A percentile compares a stretch with the other conserved stretches of the same genome.
Evolutionary conservation across 106 monocot genomes (phyloP).

Genomic region (Gastrodia elata): DNA sequence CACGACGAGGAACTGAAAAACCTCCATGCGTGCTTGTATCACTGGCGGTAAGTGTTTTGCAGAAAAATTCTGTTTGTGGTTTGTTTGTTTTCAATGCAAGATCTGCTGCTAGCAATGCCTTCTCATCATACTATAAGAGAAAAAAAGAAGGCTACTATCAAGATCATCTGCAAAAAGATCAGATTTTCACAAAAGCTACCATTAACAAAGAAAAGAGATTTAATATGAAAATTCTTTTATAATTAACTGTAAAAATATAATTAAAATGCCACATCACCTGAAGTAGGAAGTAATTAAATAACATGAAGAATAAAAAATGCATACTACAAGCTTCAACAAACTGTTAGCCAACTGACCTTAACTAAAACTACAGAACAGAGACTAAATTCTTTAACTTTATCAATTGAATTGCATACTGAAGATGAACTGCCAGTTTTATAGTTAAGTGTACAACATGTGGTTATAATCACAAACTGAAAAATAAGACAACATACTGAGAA

Average conservation of each 20-base stretch:
- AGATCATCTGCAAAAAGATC: background rate
- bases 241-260: background rate
- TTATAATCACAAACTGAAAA: background rate
- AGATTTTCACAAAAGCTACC: background rate
- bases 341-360: background rate
- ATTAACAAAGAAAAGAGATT: background rate
- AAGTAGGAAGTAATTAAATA: background rate
- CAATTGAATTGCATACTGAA: background rate
- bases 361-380: background rate
- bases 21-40: conserved; percentile 98
- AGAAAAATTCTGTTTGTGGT: conserved; percentile 75
- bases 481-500: background rate
- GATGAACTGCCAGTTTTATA: background rate
- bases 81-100: conserved; percentile 46
- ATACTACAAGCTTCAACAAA: background rate
- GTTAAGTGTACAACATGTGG: background rate
- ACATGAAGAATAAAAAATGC: background rate
- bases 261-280: background rate
- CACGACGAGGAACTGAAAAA: conserved; percentile 86
- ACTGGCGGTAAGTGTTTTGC: conserved; percentile 91
- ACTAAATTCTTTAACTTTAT: background rate
- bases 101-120: conserved; percentile 62
- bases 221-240: background rate
- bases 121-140: conserved; percentile 46
- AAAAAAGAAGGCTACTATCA: background rate